These are phyloP conservation scores for Neurospora crassa DNA, from an alignment of 2,329 filamentous ascomycete genomes.

Conservation along the genomic window DNA sequence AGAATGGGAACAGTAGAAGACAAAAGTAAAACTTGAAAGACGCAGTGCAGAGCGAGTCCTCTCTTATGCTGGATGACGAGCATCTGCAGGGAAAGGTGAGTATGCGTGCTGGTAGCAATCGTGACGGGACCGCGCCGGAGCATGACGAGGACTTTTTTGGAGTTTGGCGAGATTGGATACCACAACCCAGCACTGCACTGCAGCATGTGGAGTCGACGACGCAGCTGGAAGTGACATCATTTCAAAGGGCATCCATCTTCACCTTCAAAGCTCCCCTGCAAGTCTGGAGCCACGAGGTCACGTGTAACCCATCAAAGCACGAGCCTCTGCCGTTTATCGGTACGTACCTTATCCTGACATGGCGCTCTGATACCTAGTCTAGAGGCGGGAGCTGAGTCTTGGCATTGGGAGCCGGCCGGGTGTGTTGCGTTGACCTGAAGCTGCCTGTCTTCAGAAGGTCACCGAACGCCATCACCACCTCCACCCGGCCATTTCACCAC, in stretches of 20 bases:
- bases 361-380: not conserved
- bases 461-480: not conserved
- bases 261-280: not conserved
- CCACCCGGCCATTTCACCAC: not conserved
- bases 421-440: slow-evolving; percentile 19
- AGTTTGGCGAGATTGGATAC: not conserved
- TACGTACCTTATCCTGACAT: not conserved
- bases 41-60: not conserved
- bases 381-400: not conserved
- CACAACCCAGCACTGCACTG: not conserved
- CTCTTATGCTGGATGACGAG: not conserved
- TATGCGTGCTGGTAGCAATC: not conserved
- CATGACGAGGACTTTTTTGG: not conserved
- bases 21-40: not conserved
- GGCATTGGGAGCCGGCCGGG: slow-evolving; percentile 6
- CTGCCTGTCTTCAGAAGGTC: slow-evolving; percentile 12
- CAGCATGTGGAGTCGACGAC: not conserved
- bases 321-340: not conserved
- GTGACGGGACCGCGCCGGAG: not conserved
- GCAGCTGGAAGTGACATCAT: not conserved
- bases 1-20: not conserved
- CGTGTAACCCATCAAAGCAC: not conserved
- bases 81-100: not conserved
- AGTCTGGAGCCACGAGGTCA: slow-evolving; percentile 2
- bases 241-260: not conserved